These are phyloP conservation scores for Chernovozyma aurita DNA, from an alignment of 1,139 yeast genomes.

Conservation along the genomic window DNA sequence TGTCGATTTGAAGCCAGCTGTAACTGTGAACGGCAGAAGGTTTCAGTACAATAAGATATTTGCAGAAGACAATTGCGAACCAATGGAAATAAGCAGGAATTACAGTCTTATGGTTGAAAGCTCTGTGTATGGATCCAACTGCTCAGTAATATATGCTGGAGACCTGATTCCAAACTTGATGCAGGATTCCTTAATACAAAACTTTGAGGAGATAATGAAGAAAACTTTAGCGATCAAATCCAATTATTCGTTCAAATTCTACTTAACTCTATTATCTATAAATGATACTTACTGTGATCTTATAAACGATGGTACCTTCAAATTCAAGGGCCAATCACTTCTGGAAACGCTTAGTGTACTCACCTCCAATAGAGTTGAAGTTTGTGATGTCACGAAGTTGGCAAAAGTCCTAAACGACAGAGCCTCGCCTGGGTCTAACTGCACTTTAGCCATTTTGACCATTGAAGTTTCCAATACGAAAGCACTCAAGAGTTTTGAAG, in stretches of 20 bases:
- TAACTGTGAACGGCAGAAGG: not conserved
- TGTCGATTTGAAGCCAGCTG: not conserved
- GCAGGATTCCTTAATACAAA: not conserved
- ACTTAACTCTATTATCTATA: not conserved
- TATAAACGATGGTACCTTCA: not conserved
- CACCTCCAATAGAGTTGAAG: not conserved
- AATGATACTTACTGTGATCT: not conserved
- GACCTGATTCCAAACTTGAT: not conserved
- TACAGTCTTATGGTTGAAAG: constrained; percentile 1
- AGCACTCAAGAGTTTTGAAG: not conserved
- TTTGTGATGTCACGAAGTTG: not conserved
- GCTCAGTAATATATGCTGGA: constrained; percentile 2
- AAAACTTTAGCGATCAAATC: not conserved
- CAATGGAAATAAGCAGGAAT: not conserved
- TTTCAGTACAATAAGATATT: constrained; percentile 20
- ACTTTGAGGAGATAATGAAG: not conserved
- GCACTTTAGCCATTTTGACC: not conserved
- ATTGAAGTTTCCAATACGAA: not conserved
- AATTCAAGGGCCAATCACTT: not conserved
- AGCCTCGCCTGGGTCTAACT: not conserved
- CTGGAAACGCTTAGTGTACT: not conserved
- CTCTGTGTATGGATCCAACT: constrained; percentile 1
- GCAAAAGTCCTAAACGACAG: not conserved
- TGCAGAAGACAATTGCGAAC: not conserved
- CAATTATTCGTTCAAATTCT: not conserved